Conservation (phyloP, 176 grass and related monocot species). For the Rhynchospora breviuscula region DNA sequence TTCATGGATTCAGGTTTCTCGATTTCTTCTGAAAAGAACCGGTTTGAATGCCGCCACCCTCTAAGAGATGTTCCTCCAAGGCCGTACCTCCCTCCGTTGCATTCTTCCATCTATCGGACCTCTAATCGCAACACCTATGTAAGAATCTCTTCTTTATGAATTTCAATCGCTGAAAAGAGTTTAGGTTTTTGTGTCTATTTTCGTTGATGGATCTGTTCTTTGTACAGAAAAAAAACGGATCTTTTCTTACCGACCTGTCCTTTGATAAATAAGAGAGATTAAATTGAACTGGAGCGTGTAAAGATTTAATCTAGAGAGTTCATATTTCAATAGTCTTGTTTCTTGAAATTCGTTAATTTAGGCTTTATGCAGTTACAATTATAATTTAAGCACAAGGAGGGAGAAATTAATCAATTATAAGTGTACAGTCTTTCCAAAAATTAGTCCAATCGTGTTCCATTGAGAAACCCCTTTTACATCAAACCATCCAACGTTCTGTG, state of each 20-base stretch:
- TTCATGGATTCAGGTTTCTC: conserved; percentile 41
- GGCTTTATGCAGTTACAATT: no score
- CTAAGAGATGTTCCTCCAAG: conserved; percentile 18
- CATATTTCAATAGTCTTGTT: neutral
- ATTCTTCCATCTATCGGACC: conserved; percentile 10
- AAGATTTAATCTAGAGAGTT: neutral
- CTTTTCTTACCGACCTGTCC: no score
- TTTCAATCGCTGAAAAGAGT: neutral
- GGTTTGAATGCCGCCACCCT: conserved; percentile 18
- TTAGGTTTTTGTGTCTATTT: neutral
- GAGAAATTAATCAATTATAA: neutral
- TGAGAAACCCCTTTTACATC: neutral
- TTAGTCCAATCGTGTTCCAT: neutral
- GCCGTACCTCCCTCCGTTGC: conserved; percentile 38
- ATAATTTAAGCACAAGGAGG: no score
- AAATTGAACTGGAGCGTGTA: neutral
- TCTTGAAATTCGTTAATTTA: neutral
- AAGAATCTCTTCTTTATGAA: neutral
- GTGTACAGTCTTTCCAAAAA: neutral
- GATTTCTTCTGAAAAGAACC: conserved; percentile 22
- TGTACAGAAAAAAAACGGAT: no score
- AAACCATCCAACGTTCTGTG: neutral
- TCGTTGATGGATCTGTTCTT: no score
- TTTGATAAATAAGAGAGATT: neutral
- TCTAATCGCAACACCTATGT: conserved; percentile 23